These are phyloP conservation scores for Moelleriella libera DNA, from an alignment of 2,329 filamentous ascomycete genomes.

Conservation along the genomic window DNA sequence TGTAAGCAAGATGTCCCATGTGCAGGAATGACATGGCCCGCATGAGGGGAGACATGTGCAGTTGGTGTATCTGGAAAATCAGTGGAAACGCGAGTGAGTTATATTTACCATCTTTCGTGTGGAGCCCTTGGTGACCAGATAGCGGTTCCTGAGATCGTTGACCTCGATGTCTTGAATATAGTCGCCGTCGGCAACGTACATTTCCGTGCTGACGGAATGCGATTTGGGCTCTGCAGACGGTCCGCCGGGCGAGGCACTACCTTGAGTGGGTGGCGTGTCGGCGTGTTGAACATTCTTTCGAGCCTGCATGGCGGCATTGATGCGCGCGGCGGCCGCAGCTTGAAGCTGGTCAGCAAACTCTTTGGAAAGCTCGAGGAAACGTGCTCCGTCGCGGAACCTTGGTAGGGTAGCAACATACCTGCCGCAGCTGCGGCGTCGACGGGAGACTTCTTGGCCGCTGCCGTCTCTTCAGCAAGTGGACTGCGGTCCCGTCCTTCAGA, in stretches of 20 bases:
- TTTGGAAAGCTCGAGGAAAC: too few species aligned
- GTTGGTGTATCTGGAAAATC: constrained; percentile 19
- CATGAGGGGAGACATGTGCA: constrained; percentile 11
- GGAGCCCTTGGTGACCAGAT: constrained; percentile 90
- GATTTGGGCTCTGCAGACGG: constrained; percentile 4
- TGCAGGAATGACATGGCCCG: constrained; percentile 6
- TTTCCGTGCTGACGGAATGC: constrained; percentile 31
- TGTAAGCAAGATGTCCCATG: constrained; percentile 56
- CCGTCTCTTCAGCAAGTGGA: constrained; percentile 41
- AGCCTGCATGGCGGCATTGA: constrained; percentile 70
- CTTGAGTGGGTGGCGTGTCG: constrained; percentile 68
- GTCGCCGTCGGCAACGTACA: constrained; percentile 92
- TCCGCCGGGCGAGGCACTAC: background rate
- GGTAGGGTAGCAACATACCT: constrained; percentile 33
- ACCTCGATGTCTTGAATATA: constrained; percentile 99
- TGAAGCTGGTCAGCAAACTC: constrained; percentile 10
- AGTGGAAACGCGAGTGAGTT: constrained; percentile 22
- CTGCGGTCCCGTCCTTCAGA: constrained; percentile 70
- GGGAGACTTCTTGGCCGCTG: constrained; percentile 32
- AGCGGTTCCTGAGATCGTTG: constrained; percentile 93
- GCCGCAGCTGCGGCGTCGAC: constrained; percentile 64
- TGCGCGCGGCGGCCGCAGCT: constrained; percentile 81
- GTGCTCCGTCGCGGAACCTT: background rate
- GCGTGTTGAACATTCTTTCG: constrained; percentile 85
- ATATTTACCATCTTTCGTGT: constrained; percentile 99